These are phyloP conservation scores for Cutaneotrichosporon cavernicola DNA, from an alignment of 1,284 basidiomycete species.

Conservation along the genomic window DNA sequence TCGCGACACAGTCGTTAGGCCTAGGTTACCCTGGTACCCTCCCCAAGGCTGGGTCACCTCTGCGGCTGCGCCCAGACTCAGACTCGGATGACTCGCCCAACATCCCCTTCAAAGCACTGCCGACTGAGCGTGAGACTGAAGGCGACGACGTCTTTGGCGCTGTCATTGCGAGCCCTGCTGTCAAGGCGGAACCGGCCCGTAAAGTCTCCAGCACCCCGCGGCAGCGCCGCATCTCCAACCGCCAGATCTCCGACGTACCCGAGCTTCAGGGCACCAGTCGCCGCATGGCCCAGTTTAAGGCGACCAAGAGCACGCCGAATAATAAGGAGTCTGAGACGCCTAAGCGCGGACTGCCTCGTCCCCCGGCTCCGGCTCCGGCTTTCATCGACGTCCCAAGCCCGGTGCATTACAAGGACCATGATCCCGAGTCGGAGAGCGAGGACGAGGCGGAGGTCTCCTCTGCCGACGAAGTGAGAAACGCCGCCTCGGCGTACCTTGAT, in stretches of 20 bases:
- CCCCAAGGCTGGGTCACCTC: constrained; percentile 4
- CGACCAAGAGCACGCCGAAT: constrained; percentile 20
- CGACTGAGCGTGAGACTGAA: not conserved
- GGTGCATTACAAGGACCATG: constrained; percentile 19
- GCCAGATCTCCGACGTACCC: constrained; percentile 27
- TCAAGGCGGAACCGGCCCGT: not conserved
- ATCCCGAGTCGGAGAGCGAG: constrained; percentile 21
- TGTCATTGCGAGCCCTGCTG: constrained; percentile 19
- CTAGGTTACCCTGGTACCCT: constrained; percentile 37
- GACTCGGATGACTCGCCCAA: constrained; percentile 10
- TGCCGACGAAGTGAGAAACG: constrained; percentile 10
- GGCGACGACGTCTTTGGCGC: constrained; percentile 22
- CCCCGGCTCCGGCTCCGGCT: constrained; percentile 35
- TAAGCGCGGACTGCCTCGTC: constrained; percentile 16
- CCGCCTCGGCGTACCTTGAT: constrained; percentile 28
- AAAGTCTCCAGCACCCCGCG: constrained; percentile 6
- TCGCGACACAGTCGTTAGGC: constrained; percentile 49
- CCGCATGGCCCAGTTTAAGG: constrained; percentile 29
- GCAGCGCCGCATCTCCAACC: constrained; percentile 17
- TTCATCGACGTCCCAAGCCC: constrained; percentile 41
- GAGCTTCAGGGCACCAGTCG: constrained; percentile 45
- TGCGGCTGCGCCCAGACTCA: not conserved
- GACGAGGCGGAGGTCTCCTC: constrained; percentile 6
- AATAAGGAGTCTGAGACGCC: constrained; percentile 26
- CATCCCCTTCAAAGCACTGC: not conserved